These are phyloP conservation scores for Penicillium atrosanguineum DNA, from an alignment of 495 filamentous ascomycete species.

Conservation along the genomic window DNA sequence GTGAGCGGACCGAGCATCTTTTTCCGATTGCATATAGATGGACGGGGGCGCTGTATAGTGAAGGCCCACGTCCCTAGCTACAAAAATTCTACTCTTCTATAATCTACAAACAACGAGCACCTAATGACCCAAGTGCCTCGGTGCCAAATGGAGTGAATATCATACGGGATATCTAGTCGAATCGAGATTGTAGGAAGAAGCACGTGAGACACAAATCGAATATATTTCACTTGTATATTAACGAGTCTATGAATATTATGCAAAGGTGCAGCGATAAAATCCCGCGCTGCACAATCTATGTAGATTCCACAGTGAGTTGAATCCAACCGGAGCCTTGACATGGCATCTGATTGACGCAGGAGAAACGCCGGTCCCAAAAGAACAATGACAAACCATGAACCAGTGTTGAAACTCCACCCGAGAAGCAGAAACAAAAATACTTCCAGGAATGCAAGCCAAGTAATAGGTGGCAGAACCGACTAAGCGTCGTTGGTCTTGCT, in stretches of 20 bases:
- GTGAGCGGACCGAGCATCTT: not conserved
- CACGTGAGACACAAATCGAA: not conserved
- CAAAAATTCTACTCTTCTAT: slow-evolving; percentile 1
- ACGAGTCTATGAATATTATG: slow-evolving; percentile 11
- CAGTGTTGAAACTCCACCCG: slow-evolving; percentile 25
- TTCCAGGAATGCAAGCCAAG: slow-evolving; percentile 9
- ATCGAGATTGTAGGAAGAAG: too few relatives aligned
- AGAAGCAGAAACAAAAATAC: not conserved
- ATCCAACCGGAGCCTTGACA: slow-evolving; percentile 7
- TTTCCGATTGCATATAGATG: not conserved
- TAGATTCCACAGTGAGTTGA: slow-evolving; percentile 18
- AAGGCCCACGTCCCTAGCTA: not conserved
- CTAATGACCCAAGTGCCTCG: slow-evolving; percentile 37
- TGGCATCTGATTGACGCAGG: slow-evolving; percentile 1
- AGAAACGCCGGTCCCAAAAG: slow-evolving; percentile 20
- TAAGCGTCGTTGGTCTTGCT: slow-evolving; percentile 26
- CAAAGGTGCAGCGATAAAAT: not conserved
- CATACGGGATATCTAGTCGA: slow-evolving; percentile 13
- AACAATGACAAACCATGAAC: slow-evolving; percentile 8
- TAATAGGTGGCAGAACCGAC: slow-evolving; percentile 1
- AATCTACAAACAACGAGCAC: slow-evolving; percentile 27
- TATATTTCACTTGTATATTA: not conserved
- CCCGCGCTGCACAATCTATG: slow-evolving; percentile 16
- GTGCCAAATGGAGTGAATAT: not conserved
- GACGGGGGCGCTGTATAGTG: not conserved